Evolutionary conservation across 371 early-diverging fungal genomes (phyloP), one percentile per base, ranked within the genome.

Genomic region (Mucor circinelloides): DNA sequence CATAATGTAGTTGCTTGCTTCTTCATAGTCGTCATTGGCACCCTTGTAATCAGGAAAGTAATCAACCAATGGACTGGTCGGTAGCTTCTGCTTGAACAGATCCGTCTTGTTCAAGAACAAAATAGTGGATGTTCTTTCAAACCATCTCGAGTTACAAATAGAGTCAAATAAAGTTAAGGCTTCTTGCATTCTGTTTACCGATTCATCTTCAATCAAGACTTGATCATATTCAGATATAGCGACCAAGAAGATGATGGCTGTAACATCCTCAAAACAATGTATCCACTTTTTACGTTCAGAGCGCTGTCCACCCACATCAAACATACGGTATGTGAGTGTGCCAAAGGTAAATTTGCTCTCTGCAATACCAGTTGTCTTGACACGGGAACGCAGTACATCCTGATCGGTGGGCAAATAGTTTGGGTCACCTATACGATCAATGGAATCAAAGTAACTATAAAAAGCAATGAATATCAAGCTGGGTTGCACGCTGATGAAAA

Each of bases 101-200:
- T 98, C 99, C 66, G 95, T 95, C 84, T 98, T 98, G 90, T 98
- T 98, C 67, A 98, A 80, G 85, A 98, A 98, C 65, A 98, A 82
- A 70, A 98, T 97, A 64, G 97, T 94, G 17, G 94, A 93, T 0
- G 97, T 97, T 73, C 91, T 91, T 55, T 92, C 87, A 70, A 98
- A 97, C 97, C 97, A 97, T 64, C 94, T 85, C 59, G 93, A 93
- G 74, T 98, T 98, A 81, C 96, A 96, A 74, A 98, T 95, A 3
- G 96, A 96, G 68, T 97, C 97, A 76, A 97, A 98, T 65, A 98
- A 83, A 7, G 95, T 95, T 69, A 97, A 79, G 17, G 97, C 95
- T 80, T 97, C 97, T 66, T 95, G 94, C 96, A 98, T 97, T 64
- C 98, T 91, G 82, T 98, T 97, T 74, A 95, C 92, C 0, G 91